These are phyloP conservation scores for Helminthosporium solani DNA, from an alignment of 2,329 filamentous ascomycete genomes.

Conservation along the genomic window DNA sequence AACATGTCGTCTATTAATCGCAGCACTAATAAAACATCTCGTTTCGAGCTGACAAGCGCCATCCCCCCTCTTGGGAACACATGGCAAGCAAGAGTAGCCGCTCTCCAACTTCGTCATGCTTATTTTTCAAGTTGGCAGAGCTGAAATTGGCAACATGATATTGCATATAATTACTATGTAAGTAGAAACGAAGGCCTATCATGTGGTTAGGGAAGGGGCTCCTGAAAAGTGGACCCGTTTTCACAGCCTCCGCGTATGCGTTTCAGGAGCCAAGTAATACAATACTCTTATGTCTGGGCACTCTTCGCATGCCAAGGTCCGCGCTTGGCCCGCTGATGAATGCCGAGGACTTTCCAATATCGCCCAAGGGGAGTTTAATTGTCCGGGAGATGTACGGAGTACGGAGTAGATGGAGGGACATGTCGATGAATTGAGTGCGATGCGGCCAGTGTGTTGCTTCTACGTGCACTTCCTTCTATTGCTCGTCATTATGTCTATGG, in stretches of 20 bases:
- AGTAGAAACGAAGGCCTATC: neutral
- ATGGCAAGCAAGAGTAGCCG: no score
- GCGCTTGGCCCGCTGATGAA: slow-evolving; percentile 1
- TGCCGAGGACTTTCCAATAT: neutral
- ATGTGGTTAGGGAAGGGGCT: neutral
- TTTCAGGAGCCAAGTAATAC: slow-evolving; percentile 1
- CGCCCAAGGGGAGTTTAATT: neutral
- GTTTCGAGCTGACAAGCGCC: no score
- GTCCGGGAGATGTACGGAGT: neutral
- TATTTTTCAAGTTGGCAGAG: neutral
- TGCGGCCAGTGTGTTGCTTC: neutral
- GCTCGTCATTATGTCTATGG: no score
- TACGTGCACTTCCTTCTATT: no score
- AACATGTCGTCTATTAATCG: no score
- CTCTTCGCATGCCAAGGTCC: neutral
- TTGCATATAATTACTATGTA: no score
- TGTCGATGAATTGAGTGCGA: neutral
- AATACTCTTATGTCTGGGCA: slow-evolving; percentile 1
- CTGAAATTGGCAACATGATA: neutral
- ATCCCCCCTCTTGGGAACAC: no score
- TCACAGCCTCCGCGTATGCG: slow-evolving; percentile 2
- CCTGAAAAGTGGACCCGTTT: neutral
- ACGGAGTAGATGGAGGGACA: neutral
- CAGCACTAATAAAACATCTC: no score
- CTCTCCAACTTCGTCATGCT: no score